phyloP scores from a whole-genome alignment of 257 asterid species.

The Penstemon eatonii region DNA sequence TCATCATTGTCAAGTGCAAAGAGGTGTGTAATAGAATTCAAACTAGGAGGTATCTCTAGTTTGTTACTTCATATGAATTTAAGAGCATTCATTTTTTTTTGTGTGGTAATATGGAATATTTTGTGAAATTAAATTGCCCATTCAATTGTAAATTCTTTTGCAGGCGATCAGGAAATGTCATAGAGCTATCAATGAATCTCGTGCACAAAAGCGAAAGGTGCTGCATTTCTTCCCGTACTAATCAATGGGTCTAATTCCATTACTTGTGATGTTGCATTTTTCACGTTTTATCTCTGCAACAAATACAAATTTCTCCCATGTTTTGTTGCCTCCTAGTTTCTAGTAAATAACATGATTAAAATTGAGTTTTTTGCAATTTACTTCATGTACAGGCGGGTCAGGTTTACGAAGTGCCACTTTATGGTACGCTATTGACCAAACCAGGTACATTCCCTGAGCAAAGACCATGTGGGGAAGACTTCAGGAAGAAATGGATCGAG shows the following conservation, averaged over 20 bases:
- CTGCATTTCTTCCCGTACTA: constrained; percentile 31
- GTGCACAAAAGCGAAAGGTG: constrained; percentile 95
- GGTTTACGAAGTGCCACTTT: constrained; percentile 94
- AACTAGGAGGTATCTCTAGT: constrained; percentile 17
- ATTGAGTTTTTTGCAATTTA: background rate
- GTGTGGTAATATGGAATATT: background rate
- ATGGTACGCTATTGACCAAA: constrained; percentile 71
- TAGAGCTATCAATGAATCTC: constrained; percentile 92
- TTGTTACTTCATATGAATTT: constrained; percentile 11
- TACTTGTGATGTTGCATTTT: constrained; percentile 14
- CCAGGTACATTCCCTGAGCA: constrained; percentile 86
- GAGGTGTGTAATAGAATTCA: constrained; percentile 55
- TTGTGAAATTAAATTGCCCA: constrained; percentile 21
- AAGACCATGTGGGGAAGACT: constrained; percentile 92
- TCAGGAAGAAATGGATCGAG: constrained; percentile 98
- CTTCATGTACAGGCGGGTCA: constrained; percentile 80
- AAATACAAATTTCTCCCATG: constrained; percentile 7
- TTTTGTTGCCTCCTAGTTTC: constrained; percentile 2
- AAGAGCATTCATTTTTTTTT: constrained; percentile 18
- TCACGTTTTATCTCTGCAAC: constrained; percentile 4
- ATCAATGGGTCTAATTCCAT: constrained; percentile 15
- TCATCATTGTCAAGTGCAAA: constrained; percentile 65
- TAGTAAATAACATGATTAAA: constrained; percentile 11
- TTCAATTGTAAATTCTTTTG: constrained; percentile 29
- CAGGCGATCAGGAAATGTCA: constrained; percentile 92